These are phyloP conservation scores for Styphnolobium japonicum DNA, from an alignment of 306 rosid species.

Conservation along the genomic window DNA sequence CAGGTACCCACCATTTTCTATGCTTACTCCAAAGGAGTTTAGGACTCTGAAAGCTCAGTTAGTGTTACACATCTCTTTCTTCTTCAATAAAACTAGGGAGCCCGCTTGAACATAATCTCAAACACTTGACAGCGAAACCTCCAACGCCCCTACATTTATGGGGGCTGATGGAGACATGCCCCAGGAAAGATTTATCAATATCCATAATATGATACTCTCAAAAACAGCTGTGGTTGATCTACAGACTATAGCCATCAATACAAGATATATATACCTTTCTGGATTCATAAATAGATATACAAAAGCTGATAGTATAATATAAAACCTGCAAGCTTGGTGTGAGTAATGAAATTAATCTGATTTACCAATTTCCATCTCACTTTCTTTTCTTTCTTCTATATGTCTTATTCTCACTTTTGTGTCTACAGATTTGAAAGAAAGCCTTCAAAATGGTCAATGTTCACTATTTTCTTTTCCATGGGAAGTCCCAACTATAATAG, in stretches of 20 bases:
- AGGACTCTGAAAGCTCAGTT: background rate
- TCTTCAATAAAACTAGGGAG: conserved; percentile 5
- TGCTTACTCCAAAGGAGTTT: background rate
- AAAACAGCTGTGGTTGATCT: background rate
- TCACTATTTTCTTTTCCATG: background rate
- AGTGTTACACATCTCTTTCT: background rate
- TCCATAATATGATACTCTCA: background rate
- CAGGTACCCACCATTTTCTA: background rate
- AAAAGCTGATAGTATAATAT: background rate
- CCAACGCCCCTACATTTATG: conserved; percentile 3
- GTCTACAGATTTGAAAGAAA: background rate
- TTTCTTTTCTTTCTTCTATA: background rate
- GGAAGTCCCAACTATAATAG: background rate
- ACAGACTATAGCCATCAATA: background rate
- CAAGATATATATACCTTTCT: background rate
- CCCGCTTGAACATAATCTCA: background rate
- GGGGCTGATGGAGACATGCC: conserved; percentile 10
- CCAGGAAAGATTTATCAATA: background rate
- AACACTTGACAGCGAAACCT: conserved; percentile 9
- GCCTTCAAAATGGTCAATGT: background rate
- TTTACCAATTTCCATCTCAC: background rate
- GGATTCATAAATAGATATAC: background rate
- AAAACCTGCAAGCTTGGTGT: background rate
- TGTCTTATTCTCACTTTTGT: background rate
- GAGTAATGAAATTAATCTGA: background rate